Base-by-base conservation (phyloP, 2,329 filamentous ascomycete genomes). In the Penicillium sp. region DNA sequence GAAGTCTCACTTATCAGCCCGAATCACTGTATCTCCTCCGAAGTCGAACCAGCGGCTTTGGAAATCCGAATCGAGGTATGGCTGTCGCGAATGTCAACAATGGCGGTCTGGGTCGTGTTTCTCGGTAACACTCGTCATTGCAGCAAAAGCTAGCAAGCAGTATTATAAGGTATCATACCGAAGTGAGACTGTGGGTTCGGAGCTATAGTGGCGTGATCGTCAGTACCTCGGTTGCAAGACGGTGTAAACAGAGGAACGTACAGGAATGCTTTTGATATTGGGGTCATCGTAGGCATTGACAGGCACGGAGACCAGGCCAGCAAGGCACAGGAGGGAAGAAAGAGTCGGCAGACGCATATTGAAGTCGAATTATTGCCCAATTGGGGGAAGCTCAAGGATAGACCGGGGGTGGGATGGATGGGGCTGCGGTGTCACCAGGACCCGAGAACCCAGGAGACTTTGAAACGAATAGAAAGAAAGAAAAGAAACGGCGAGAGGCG, bases 31-130 rank as follows among this genome's bases (percentile, higher is more conserved):
- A 79, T 96, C 92, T 72, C 93, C 95, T 73, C 95, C 95, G 84
- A 96, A 99, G 80, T 99, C 95, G 79, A 93, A 99, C 93, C 95
- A 99, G 74, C 95, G 89, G 80, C 91, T 96, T 80, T 96, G 90
- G 88, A 98, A 93, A 77, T 98, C 95, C 60, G 92, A 95, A 79
- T 99, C 95, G 68, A 99, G 87, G 78, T 97, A 99, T 61, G 95
- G 95, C 90, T 97, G 72, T 64, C 27, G 57, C 52, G 33, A 39
- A 43, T 54, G 63, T 66, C 50, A 61, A 63, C 43, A 64, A 53
- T 55, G 55, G 46, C 54, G 27, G 54, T 58, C 45, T 16, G 13
- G 8, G 14, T 19, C 46, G 11, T n/a, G 9, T 39, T 37, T 25
- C 29, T 29, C 13, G 14, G 10, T 1, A 43, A 23, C 11, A 23